These are phyloP conservation scores for Elongisporangium undulatum DNA, from an alignment of 352 stramenopile species.

Conservation along the genomic window DNA sequence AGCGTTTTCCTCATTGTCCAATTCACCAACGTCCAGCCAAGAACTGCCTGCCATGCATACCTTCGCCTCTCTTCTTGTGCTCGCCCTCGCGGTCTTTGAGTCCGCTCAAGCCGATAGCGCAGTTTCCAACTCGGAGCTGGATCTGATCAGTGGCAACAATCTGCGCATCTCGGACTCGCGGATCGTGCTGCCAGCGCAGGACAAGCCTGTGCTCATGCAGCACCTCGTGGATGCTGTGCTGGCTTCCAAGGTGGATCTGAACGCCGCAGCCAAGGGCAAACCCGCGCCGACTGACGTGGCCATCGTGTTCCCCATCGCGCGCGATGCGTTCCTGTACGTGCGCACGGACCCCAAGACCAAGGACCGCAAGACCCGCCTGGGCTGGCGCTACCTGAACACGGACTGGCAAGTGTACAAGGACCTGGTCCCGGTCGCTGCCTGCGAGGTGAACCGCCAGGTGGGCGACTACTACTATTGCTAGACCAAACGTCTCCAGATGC, in stretches of 20 bases:
- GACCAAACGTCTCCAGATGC: background rate
- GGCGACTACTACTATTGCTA: background rate
- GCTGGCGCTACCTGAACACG: conserved; percentile 4
- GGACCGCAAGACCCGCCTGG: conserved; percentile 1
- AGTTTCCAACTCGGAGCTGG: background rate
- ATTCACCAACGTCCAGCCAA: background rate
- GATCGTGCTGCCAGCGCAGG: conserved; percentile 1
- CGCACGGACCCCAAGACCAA: background rate
- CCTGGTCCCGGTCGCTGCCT: conserved; percentile 1
- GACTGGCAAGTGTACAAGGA: conserved; percentile 7
- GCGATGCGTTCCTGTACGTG: conserved; percentile 3
- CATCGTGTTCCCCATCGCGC: conserved; percentile 1
- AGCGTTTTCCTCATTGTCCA: background rate
- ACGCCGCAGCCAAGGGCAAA: background rate
- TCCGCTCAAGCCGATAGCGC: background rate
- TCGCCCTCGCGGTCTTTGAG: background rate
- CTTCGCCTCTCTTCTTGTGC: background rate
- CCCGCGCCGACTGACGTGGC: background rate
- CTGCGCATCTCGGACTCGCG: conserved; percentile 3
- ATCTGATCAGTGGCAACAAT: conserved; percentile 3
- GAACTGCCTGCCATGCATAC: background rate
- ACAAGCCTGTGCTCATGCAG: conserved; percentile 1
- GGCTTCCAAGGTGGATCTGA: background rate
- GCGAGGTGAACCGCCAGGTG: conserved; percentile 4
- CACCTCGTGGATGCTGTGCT: conserved; percentile 3